These are phyloP conservation scores for Darksidea phi DNA, from an alignment of 495 filamentous ascomycete species.

Conservation along the genomic window DNA sequence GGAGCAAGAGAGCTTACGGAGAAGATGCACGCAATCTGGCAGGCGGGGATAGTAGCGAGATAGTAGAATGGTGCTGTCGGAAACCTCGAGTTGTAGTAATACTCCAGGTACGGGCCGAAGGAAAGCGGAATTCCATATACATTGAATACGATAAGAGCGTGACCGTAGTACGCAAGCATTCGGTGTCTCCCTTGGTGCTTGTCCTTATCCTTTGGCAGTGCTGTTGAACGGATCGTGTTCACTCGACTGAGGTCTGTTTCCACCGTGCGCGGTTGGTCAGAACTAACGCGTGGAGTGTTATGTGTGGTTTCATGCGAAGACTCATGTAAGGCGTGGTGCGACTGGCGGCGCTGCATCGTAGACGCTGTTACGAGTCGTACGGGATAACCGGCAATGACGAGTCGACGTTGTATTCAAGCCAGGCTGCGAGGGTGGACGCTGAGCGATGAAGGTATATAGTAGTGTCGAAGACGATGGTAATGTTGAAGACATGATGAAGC, in stretches of 20 bases:
- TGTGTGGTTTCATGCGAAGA: too few species aligned
- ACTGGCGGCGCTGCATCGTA: too few species aligned
- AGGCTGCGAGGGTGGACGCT: too few species aligned
- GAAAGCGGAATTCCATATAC: conserved; percentile 29
- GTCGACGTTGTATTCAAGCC: too few species aligned
- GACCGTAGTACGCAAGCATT: conserved; percentile 5
- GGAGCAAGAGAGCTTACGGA: not conserved
- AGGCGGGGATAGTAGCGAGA: not conserved
- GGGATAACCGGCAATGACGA: too few species aligned
- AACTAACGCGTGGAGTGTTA: too few species aligned
- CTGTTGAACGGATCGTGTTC: not conserved
- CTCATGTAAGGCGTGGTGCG: too few species aligned
- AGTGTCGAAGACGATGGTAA: too few species aligned
- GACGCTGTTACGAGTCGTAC: too few species aligned
- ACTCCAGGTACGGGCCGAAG: conserved; percentile 22
- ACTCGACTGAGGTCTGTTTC: not conserved
- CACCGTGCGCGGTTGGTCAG: too few species aligned
- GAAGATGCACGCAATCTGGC: conserved; percentile 9
- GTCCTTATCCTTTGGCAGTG: not conserved
- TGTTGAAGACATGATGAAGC: too few species aligned
- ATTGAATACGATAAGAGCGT: conserved; percentile 30
- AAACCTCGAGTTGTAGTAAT: conserved; percentile 8
- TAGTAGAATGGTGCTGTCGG: not conserved
- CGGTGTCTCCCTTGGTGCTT: not conserved
- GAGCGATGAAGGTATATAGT: too few species aligned